A percentile compares a stretch with the other conserved stretches of the same genome.
These are phyloP conservation scores for Aspergillus carlsbadensis DNA, from an alignment of 495 filamentous ascomycete genomes.

Conservation along the genomic window DNA sequence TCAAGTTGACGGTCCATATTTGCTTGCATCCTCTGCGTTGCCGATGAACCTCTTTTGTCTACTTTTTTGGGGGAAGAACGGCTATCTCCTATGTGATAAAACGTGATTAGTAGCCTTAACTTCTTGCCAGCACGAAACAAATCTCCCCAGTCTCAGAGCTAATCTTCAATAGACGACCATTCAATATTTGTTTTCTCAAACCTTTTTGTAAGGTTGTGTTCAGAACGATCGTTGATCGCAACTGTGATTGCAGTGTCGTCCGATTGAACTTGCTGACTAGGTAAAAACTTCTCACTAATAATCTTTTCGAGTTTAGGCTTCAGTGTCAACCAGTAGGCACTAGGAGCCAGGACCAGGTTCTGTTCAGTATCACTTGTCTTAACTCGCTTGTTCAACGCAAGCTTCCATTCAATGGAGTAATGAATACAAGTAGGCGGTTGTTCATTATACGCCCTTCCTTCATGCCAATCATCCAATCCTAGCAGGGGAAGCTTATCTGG, in stretches of 20 bases:
- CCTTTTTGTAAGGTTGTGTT: too few relatives aligned
- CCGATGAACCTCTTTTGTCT: too few relatives aligned
- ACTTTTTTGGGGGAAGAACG: too few relatives aligned
- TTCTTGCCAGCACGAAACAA: too few relatives aligned
- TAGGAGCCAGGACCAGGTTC: slow-evolving; percentile 22
- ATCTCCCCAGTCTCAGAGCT: too few relatives aligned
- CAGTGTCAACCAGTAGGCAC: slow-evolving; percentile 1
- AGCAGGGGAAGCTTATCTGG: slow-evolving; percentile 12
- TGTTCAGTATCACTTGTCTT: slow-evolving; percentile 29
- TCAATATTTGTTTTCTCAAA: too few relatives aligned
- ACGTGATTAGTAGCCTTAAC: too few relatives aligned
- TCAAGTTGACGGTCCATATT: too few relatives aligned
- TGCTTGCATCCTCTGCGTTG: too few relatives aligned
- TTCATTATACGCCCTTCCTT: not conserved
- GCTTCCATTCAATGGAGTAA: slow-evolving; percentile 33
- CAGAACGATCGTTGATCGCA: too few relatives aligned
- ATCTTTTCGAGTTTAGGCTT: slow-evolving; percentile 15
- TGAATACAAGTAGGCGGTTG: slow-evolving; percentile 14
- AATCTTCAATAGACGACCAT: too few relatives aligned
- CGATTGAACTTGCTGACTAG: slow-evolving; percentile 13
- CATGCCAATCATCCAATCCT: not conserved
- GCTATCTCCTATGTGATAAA: too few relatives aligned
- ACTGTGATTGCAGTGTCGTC: slow-evolving; percentile 22
- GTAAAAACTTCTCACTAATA: slow-evolving; percentile 14
- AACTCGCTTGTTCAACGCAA: slow-evolving; percentile 25